Base-by-base conservation (phyloP, 2,329 filamentous ascomycete genomes). In the Epichloe hybrida region DNA sequence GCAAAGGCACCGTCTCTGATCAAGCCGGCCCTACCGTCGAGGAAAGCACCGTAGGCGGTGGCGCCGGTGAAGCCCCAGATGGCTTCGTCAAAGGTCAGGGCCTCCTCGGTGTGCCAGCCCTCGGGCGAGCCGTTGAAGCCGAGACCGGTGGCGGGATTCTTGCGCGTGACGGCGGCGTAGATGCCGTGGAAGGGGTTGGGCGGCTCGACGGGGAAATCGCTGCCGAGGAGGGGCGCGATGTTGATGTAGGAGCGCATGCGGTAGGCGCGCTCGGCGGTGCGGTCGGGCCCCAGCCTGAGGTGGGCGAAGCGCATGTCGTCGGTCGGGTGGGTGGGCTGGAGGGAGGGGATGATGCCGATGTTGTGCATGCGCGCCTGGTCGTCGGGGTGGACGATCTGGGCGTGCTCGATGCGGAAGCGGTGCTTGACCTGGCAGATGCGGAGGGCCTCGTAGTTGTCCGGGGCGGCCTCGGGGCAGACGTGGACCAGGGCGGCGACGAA, bases 291-390 rank as follows among this genome's bases (percentile, higher is more conserved):
- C 0, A 87, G 75, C 6, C 83, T 73, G 39, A 63, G 65, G 54
- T 78, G 72, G 8, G 81, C 83, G 58, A 85, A 86, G 4, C 74
- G 72, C 79, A 83, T 84, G 62, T 86, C 83, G 7, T 79, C 83
- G 3, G 83, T 86, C 21, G 83, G 82, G 59, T 86, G 83, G 0
- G 83, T 86, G 4, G 83, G 83, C 59, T 86, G 83, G 50, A 87
- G 79, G 2, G 79, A 84, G 0, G 83, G 81, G 49, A 86, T 73
- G 58, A 86, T 77, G 6, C 78, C 79, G 4, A 84, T 63, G 4
- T 69, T 66, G 49, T 68, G 69, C 58, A 86, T 77, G 34, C 81
- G 74, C 1, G 57, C 64, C 61, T 84, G 83, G 63, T 86, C 83
- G 52, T 72, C 69, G 4, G 79, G 79, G 58, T 84, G 77, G 53